Base-by-base conservation (phyloP, 257 asterid species). In the Anisodus tanguticus region DNA sequence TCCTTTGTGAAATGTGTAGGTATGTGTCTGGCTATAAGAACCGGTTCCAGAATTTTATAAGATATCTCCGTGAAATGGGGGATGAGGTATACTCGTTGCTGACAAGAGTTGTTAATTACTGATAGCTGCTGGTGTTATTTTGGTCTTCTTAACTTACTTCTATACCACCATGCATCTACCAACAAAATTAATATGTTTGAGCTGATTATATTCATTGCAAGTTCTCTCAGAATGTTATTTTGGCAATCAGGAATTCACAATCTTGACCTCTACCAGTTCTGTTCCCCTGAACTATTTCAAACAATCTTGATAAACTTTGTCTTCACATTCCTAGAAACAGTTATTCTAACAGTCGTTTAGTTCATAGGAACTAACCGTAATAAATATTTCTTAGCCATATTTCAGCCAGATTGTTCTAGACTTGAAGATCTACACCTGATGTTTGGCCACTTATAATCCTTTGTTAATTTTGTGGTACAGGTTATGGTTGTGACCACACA, bases 401-500 rank as follows among this genome's bases (percentile, higher is more conserved):
- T 31, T 31, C 35, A 31, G 35, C 35, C 35, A 31, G 35, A 31
- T 31, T 31, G 35, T 31, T 31, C 35, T 31, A 31, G 64, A 13
- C 8, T 35, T 53, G 82, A 77, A 68, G 43, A 26, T 77, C 31
- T 77, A 12, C 66, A 4, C 5, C 64, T 53, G 64, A 53, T 53
- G 16, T 53, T 77, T 26, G 64, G 64, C 15, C 64, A 9, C 58
- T 72, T 53, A 77, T 11, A 62, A 64, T 83, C 47, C 57, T 47
- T 57, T 67, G 69, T 22, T 88, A 66, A 78, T 66, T 80, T 66
- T 69, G 45, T 58, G 83, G 69, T 88, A 88, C 86, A 97, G 99
- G 99, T 97, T 80, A 90, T 97, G 98, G 99, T 95, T 64, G 97
- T 97, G 87, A 97, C 99, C 43, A 97, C 99, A 7, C 99, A 95